Percentiles rank a stretch among this genome's conserved stretches.
phyloP scores from a whole-genome alignment of 176 grass and related monocot genomes.

The Zizania latifolia region DNA sequence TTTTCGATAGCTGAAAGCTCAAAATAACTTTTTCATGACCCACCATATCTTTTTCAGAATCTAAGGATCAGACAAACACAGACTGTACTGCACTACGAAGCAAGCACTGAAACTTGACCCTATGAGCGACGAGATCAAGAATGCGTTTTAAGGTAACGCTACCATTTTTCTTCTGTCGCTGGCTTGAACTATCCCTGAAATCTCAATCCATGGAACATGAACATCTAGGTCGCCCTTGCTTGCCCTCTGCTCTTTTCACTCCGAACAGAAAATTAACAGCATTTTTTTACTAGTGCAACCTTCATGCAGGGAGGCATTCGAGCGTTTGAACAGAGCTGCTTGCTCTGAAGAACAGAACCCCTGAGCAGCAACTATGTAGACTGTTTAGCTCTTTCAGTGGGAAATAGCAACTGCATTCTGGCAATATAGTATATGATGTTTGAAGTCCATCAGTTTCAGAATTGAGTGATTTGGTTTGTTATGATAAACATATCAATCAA shows the following conservation, averaged over 20 bases:
- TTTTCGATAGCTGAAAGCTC: no score
- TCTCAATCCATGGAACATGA: background rate
- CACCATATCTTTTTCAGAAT: no score
- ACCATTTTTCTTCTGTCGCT: background rate
- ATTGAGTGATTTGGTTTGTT: background rate
- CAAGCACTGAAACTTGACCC: slow-evolving; percentile 31
- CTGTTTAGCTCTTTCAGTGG: background rate
- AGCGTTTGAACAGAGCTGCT: background rate
- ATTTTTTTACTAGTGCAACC: no score
- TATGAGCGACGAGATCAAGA: slow-evolving; percentile 19
- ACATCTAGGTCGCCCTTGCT: background rate
- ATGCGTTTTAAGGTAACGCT: slow-evolving; percentile 18
- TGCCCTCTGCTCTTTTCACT: background rate
- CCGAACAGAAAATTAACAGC: background rate
- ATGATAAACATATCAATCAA: no score
- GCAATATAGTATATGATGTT: background rate
- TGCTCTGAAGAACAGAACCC: background rate
- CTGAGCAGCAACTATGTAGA: background rate
- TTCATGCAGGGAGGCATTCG: background rate
- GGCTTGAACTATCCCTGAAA: background rate
- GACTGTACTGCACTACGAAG: no score
- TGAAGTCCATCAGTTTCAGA: background rate
- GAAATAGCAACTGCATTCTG: background rate
- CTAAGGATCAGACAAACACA: no score
- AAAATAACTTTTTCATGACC: no score